Conservation (phyloP, 2,329 filamentous ascomycete species). For the Tympanopsis confertula region DNA sequence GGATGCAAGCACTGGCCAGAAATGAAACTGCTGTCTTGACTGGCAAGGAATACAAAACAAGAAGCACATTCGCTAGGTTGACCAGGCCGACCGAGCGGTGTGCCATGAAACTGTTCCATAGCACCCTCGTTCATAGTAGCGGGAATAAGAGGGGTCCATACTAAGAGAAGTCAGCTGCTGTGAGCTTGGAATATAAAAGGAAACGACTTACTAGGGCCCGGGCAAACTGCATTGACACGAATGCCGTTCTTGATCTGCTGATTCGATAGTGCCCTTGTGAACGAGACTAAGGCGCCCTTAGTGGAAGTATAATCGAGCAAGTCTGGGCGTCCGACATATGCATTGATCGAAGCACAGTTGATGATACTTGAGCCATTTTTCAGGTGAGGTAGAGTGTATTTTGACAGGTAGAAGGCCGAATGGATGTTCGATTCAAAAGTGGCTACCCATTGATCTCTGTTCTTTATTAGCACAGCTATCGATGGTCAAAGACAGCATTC, state of each 20-base stretch:
- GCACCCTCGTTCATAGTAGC: conserved; percentile 60
- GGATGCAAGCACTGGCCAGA: neutral
- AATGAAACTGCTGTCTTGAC: conserved; percentile 61
- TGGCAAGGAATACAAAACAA: conserved; percentile 71
- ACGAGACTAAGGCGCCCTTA: conserved; percentile 68
- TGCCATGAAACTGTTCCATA: conserved; percentile 55
- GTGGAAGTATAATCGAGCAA: conserved; percentile 73
- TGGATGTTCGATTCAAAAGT: conserved; percentile 81
- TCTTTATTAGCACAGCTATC: conserved; percentile 6
- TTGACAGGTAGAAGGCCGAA: conserved; percentile 69
- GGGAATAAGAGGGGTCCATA: conserved; percentile 68
- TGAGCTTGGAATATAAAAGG: conserved; percentile 1
- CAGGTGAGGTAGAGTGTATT: conserved; percentile 68
- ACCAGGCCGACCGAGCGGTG: conserved; percentile 65
- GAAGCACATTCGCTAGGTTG: conserved; percentile 76
- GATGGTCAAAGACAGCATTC: neutral
- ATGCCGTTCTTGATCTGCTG: conserved; percentile 64
- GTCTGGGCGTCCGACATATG: conserved; percentile 69
- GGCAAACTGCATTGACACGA: conserved; percentile 65
- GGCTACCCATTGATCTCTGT: conserved; percentile 63
- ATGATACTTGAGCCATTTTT: conserved; percentile 65
- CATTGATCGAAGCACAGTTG: conserved; percentile 77
- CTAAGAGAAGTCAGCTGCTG: conserved; percentile 14
- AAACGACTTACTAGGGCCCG: conserved; percentile 38
- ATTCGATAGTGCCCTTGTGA: conserved; percentile 68